Base-by-base conservation (phyloP, 208 protist genomes). In the Tritrichomonas foetus region DNA sequence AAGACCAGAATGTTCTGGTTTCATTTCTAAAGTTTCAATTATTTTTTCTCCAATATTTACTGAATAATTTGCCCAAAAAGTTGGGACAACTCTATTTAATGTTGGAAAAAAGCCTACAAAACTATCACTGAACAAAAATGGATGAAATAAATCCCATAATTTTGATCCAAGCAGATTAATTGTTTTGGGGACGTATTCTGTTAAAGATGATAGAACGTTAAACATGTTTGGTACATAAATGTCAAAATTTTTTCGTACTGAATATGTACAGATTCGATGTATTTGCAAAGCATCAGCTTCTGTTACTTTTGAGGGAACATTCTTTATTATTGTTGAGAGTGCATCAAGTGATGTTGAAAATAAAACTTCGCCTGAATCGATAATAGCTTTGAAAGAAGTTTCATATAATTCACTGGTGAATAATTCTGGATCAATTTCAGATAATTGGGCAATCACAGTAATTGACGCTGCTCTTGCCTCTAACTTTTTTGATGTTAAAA, bases 21-120 rank as follows among this genome's bases (percentile, higher is more conserved):
- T 36, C 41, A 20, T 50, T 44, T 49, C 11, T 5, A 82, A 82
- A 47, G n/a, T 25, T 0, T 82, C 41, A 33, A 82, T 20, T 53
- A 36, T 82, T 82, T 8, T 22, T 47, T 82, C 41, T 49, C 47
- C 33, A 41, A 75, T 75, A 5, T 36, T 36, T 20, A 75, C 36
- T 47, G 69, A 75, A 75, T 75, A 75, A 75, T 75, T 36, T 1
- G 44, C 69, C 69, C 69, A 75, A 75, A 75, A 75, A 75, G 36
- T 75, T 13, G 69, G 69, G 16, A 75, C 41, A 47, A 2, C 20
- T 41, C 41, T 36, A 13, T 47, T 20, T 47, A 75, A 75, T 11
- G 44, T 36, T 25, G 69, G 69, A 16, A 75, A 75, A 75, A 47
- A 41, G 8, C 41, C 8, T 13, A 75, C 33, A 16, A 75, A 75